Percentiles rank a stretch among this genome's conserved stretches.
These are phyloP conservation scores for Thraustotheca clavata DNA, from an alignment of 352 stramenopile genomes.

Conservation along the genomic window DNA sequence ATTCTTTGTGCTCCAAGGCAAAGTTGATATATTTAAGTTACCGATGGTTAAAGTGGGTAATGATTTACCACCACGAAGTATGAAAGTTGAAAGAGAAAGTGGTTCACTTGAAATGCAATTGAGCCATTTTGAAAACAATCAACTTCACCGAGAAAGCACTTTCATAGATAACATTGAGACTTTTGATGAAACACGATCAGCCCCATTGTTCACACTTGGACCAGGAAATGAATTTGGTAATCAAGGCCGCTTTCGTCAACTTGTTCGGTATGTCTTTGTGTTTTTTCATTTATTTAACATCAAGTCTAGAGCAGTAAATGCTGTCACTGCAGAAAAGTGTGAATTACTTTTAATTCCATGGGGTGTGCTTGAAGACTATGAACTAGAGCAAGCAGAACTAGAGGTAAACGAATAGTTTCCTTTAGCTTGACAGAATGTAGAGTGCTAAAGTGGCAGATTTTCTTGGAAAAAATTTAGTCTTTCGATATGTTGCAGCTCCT, in stretches of 20 bases:
- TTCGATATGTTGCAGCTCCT: background rate
- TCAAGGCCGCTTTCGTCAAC: conserved; percentile 16
- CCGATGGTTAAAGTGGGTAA: conserved; percentile 5
- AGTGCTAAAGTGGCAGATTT: conserved; percentile 1
- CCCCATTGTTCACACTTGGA: conserved; percentile 8
- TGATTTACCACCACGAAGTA: background rate
- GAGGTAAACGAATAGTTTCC: background rate
- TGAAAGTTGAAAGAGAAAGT: background rate
- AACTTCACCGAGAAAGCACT: background rate
- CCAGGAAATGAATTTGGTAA: conserved; percentile 9
- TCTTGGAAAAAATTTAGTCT: conserved; percentile 10
- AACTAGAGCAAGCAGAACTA: background rate
- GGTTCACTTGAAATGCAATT: conserved; percentile 7
- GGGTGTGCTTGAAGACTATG: background rate
- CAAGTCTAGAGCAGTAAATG: background rate
- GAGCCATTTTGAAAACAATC: background rate
- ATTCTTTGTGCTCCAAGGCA: conserved; percentile 15
- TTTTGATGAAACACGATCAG: background rate
- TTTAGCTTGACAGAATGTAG: background rate
- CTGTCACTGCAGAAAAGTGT: background rate
- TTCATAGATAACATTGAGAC: background rate
- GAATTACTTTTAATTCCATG: conserved; percentile 11
- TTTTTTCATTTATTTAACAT: background rate
- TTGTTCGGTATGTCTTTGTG: background rate
- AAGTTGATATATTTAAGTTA: conserved; percentile 6